Conservation (phyloP, 1,284 basidiomycete species). For the Bondarzewia mesenterica region DNA sequence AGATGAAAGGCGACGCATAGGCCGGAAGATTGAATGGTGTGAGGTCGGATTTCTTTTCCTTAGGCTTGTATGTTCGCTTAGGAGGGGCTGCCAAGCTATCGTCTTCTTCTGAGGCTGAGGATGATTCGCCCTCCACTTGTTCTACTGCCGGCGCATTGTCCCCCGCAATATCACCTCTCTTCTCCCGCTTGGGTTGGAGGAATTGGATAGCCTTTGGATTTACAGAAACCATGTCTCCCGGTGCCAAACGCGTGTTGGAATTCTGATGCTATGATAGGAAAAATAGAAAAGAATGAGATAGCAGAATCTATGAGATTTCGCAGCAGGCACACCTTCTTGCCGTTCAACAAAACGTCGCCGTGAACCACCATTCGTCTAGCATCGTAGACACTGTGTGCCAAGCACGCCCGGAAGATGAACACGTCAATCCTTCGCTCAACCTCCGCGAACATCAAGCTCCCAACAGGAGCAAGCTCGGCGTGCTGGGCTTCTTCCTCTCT, state of each 20-base stretch:
- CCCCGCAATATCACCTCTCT: conserved; percentile 6
- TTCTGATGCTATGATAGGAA: conserved; percentile 63
- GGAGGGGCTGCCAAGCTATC: background rate
- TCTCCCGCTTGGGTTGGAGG: conserved; percentile 34
- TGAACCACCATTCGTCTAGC: conserved; percentile 83
- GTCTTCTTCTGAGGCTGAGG: conserved; percentile 1
- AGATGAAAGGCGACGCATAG: conserved; percentile 87
- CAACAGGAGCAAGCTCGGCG: conserved; percentile 63
- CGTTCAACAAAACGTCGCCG: conserved; percentile 87
- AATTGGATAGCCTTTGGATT: conserved; percentile 79
- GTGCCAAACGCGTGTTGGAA: conserved; percentile 85
- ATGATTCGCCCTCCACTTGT: background rate
- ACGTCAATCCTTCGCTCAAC: conserved; percentile 94
- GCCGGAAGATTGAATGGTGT: conserved; percentile 85
- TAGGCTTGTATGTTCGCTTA: background rate
- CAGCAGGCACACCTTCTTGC: conserved; percentile 63
- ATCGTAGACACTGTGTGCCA: conserved; percentile 87
- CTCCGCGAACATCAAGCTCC: conserved; percentile 87
- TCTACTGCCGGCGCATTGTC: background rate
- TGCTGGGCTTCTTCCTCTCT: conserved; percentile 38
- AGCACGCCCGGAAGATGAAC: conserved; percentile 87
- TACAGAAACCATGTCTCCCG: conserved; percentile 91
- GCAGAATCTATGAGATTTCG: background rate
- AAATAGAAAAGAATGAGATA: background rate
- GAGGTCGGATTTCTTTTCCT: conserved; percentile 18